Percentiles rank a stretch among this genome's conserved stretches.
Evolutionary conservation across 169 alveolate genomes (phyloP).

Genomic region (Eimeria mitis): DNA sequence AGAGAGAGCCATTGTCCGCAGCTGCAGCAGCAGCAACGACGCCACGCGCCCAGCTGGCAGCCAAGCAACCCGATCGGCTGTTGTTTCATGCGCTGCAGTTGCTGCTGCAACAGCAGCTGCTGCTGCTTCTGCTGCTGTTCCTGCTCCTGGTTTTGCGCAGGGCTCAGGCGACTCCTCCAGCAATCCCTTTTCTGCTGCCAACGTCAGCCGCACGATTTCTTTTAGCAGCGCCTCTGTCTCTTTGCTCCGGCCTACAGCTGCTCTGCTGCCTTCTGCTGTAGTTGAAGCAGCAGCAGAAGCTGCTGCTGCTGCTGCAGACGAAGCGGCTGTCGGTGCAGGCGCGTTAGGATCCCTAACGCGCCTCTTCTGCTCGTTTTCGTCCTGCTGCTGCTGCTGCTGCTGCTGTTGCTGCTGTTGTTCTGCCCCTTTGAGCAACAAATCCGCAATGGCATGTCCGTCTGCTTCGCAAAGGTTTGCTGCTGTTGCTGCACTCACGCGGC

Average conservation of each 20-base stretch:
- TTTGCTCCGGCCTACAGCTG: not conserved
- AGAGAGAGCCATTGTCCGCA: constrained; percentile 76
- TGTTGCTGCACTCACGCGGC: constrained; percentile 13
- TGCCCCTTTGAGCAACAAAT: constrained; percentile 41
- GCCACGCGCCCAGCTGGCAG: constrained; percentile 50
- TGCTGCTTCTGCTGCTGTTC: not conserved
- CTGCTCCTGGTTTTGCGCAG: not conserved
- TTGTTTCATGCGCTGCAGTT: not conserved
- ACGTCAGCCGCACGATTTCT: not conserved
- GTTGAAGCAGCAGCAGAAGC: not conserved
- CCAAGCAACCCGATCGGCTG: not conserved
- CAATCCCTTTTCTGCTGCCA: constrained; percentile 38
- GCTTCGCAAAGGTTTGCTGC: not conserved
- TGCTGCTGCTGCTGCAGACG: not conserved
- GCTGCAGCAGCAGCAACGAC: constrained; percentile 70
- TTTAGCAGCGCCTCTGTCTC: constrained; percentile 48
- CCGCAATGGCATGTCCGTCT: constrained; percentile 42
- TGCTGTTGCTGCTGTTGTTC: not conserved
- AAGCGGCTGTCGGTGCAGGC: not conserved
- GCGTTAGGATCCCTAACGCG: not conserved
- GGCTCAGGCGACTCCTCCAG: not conserved
- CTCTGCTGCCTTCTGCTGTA: not conserved
- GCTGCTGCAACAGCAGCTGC: not conserved
- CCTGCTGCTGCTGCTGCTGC: constrained; percentile 60
- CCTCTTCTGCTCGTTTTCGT: not conserved